Evolutionary conservation across 2,329 filamentous ascomycete species (phyloP).

Genomic region (Bimuria novae-zelandiae): DNA sequence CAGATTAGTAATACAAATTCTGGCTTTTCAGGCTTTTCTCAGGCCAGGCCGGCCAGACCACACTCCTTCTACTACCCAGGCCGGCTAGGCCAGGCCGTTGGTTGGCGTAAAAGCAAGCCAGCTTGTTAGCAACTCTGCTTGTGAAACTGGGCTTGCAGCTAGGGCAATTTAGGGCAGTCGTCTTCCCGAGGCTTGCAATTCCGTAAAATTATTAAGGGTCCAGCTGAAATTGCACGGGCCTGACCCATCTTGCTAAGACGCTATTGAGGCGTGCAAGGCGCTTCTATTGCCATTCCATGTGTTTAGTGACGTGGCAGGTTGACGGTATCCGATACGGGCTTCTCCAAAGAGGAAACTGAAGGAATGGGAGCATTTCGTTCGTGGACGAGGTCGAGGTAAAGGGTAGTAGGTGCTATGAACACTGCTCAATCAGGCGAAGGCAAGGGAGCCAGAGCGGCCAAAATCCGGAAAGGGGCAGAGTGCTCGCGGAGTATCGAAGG

Average conservation of each 20-base stretch:
- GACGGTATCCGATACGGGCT: conserved; percentile 3
- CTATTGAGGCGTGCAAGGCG: conserved; percentile 13
- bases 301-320: conserved; percentile 5
- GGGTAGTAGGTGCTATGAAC: conserved; percentile 8
- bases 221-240: conserved; percentile 9
- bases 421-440: conserved; percentile 13
- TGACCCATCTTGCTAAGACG: conserved; percentile 10
- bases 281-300: conserved; percentile 12
- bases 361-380: conserved; percentile 2
- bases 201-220: background rate
- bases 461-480: conserved; percentile 6
- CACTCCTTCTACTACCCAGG: too few species aligned
- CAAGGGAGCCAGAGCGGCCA: conserved; percentile 4
- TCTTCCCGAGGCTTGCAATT: background rate
- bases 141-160: conserved; percentile 10
- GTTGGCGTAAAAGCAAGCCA: too few species aligned
- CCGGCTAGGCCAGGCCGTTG: too few species aligned
- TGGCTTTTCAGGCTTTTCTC: too few species aligned
- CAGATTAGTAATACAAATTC: too few species aligned
- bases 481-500: conserved; percentile 8
- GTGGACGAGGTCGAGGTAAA: conserved; percentile 2
- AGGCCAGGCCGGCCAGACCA: too few species aligned
- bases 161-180: background rate
- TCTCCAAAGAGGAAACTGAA: background rate
- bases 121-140: too few species aligned